Conservation (phyloP, 1,139 yeast genomes). For the Debaryomyces robertsiae region DNA sequence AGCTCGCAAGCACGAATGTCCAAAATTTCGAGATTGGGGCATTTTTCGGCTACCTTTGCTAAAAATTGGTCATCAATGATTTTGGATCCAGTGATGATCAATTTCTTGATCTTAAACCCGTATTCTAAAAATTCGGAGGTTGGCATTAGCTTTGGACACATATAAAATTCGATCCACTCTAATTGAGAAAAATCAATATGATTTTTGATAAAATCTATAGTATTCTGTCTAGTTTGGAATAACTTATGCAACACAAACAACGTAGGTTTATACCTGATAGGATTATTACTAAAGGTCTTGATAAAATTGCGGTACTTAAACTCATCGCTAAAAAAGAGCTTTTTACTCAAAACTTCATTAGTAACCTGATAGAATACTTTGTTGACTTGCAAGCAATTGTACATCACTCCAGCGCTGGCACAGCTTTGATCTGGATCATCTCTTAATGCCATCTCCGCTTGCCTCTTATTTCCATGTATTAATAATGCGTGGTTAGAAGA, state of each 20-base stretch:
- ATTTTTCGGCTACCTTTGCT: slow-evolving; percentile 48
- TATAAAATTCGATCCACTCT: slow-evolving; percentile 74
- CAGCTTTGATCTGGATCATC: slow-evolving; percentile 13
- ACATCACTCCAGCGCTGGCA: slow-evolving; percentile 31
- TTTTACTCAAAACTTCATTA: slow-evolving; percentile 53
- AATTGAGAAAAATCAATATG: slow-evolving; percentile 49
- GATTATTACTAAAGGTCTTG: background rate
- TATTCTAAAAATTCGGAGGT: slow-evolving; percentile 44
- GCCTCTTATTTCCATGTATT: slow-evolving; percentile 50
- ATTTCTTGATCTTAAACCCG: slow-evolving; percentile 47
- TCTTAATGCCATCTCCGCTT: slow-evolving; percentile 56
- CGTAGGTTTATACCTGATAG: slow-evolving; percentile 27
- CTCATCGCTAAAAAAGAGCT: slow-evolving; percentile 57
- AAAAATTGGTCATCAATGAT: slow-evolving; percentile 63
- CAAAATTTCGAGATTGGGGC: slow-evolving; percentile 63
- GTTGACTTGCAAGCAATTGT: slow-evolving; percentile 68
- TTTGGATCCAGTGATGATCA: slow-evolving; percentile 77
- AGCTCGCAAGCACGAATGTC: slow-evolving; percentile 87
- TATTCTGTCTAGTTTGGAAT: slow-evolving; percentile 32
- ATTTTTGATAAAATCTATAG: slow-evolving; percentile 25
- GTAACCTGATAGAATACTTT: slow-evolving; percentile 64
- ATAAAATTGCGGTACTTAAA: slow-evolving; percentile 50
- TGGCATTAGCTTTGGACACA: slow-evolving; percentile 76
- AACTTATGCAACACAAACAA: slow-evolving; percentile 41
- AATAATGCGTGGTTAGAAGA: slow-evolving; percentile 58